Evolutionary conservation across 805 yeast genomes (phyloP).

Genomic region (Kregervanrija fluxuum): DNA sequence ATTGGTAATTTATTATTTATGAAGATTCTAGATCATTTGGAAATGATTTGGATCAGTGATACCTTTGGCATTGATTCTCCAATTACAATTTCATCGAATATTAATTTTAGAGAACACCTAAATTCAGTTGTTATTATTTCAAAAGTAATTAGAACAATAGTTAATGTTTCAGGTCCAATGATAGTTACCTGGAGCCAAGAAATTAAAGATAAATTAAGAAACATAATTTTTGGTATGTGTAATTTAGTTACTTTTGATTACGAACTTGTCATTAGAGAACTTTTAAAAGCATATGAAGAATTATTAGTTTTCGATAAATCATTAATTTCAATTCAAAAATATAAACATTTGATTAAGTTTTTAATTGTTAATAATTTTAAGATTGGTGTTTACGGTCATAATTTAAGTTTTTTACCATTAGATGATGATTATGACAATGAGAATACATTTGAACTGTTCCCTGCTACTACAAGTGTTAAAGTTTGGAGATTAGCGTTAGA

Average conservation of each 20-base stretch:
- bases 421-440: constrained; percentile 18
- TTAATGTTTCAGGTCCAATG: constrained; percentile 55
- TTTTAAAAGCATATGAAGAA: constrained; percentile 38
- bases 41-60: constrained; percentile 36
- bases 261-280: constrained; percentile 29
- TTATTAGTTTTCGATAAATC: constrained; percentile 38
- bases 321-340: constrained; percentile 23
- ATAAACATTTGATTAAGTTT: constrained; percentile 27
- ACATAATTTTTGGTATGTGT: constrained; percentile 32
- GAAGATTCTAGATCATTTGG: constrained; percentile 34
- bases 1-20: constrained; percentile 30
- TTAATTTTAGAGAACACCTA: constrained; percentile 34
- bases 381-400: constrained; percentile 23
- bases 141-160: constrained; percentile 36
- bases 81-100: constrained; percentile 40
- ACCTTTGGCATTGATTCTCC: constrained; percentile 40
- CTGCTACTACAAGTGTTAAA: constrained; percentile 26
- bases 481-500: constrained; percentile 21
- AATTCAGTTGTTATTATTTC: constrained; percentile 39
- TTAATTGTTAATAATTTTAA: constrained; percentile 28
- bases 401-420: constrained; percentile 19
- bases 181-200: constrained; percentile 27
- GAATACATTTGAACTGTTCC: constrained; percentile 22
- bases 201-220: constrained; percentile 28
- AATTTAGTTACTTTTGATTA: constrained; percentile 28